Evolutionary conservation across 1,139 yeast genomes (phyloP).

Genomic region (Scheffersomyces stambukii): DNA sequence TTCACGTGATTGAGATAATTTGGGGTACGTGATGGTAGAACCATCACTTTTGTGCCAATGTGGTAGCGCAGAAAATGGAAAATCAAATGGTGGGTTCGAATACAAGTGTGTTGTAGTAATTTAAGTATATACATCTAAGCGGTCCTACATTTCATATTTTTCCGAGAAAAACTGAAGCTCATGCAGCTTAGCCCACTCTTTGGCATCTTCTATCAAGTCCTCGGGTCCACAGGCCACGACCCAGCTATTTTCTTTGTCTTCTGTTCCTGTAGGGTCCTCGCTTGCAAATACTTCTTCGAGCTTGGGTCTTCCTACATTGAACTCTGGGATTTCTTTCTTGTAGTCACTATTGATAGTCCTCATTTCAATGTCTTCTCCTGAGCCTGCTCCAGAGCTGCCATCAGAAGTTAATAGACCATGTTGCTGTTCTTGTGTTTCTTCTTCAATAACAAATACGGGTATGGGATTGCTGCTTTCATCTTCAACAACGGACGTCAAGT

Average conservation of each 20-base stretch:
- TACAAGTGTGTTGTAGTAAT: conserved; percentile 48
- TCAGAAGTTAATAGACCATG: conserved; percentile 6
- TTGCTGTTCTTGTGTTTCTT: conserved; percentile 12
- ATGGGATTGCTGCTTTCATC: no score
- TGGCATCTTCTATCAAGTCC: conserved; percentile 45
- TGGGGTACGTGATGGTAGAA: no score
- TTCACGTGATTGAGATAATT: no score
- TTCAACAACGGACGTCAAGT: conserved; percentile 13
- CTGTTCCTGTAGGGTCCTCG: conserved; percentile 18
- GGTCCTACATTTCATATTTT: conserved; percentile 28
- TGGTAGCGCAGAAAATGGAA: conserved; percentile 57
- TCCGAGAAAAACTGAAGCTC: conserved; percentile 44
- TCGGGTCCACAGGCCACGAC: conserved; percentile 72
- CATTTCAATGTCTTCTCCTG: conserved; percentile 17
- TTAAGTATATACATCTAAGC: conserved; percentile 1
- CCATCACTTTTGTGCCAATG: no score
- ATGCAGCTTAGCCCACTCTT: conserved; percentile 34
- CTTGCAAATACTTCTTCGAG: conserved; percentile 25
- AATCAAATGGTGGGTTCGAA: conserved; percentile 53
- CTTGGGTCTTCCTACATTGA: conserved; percentile 37
- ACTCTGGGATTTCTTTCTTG: conserved; percentile 12
- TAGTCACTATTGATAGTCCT: conserved; percentile 4
- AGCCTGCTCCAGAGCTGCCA: no score
- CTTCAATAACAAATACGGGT: conserved; percentile 10
- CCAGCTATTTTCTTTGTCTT: conserved; percentile 40